A percentile compares a stretch with the other conserved stretches of the same genome.
phyloP scores from a whole-genome alignment of 1,139 yeast genomes.

The Pichia sp. region DNA sequence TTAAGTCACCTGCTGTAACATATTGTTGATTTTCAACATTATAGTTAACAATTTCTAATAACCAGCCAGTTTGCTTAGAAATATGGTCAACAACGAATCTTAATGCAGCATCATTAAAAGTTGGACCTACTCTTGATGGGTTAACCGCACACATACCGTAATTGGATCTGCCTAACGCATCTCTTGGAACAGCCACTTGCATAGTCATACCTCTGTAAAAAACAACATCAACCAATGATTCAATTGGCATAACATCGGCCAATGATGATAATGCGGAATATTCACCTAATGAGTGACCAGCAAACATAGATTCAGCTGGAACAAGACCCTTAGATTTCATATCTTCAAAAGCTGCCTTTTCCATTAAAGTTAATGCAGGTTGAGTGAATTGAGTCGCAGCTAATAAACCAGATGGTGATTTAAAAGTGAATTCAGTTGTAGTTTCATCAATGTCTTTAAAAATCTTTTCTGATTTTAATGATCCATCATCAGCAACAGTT shows the following conservation, averaged over 20 bases:
- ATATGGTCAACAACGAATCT: conserved; percentile 92
- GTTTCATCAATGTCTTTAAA: conserved; percentile 83
- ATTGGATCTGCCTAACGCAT: conserved; percentile 88
- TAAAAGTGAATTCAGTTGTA: conserved; percentile 82
- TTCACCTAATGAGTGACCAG: conserved; percentile 99
- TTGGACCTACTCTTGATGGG: conserved; percentile 85
- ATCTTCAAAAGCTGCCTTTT: conserved; percentile 97
- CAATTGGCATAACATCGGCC: conserved; percentile 98
- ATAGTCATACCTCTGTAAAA: conserved; percentile 99
- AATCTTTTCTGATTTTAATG: conserved; percentile 83
- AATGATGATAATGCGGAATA: conserved; percentile 95
- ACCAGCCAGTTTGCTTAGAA: conserved; percentile 78
- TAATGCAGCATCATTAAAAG: conserved; percentile 89
- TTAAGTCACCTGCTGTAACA: conserved; percentile 96
- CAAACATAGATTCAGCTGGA: conserved; percentile 89
- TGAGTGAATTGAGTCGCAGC: conserved; percentile 99
- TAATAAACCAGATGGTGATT: conserved; percentile 88
- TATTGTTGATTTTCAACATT: conserved; percentile 98
- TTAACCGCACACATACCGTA: conserved; percentile 99
- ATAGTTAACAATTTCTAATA: conserved; percentile 94
- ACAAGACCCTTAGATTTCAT: conserved; percentile 93
- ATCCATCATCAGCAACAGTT: conserved; percentile 81
- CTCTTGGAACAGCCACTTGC: conserved; percentile 99
- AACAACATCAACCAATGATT: conserved; percentile 94
- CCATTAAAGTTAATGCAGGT: conserved; percentile 98